These are phyloP conservation scores for Starmerella cellae DNA, from an alignment of 805 yeast species.

Conservation along the genomic window DNA sequence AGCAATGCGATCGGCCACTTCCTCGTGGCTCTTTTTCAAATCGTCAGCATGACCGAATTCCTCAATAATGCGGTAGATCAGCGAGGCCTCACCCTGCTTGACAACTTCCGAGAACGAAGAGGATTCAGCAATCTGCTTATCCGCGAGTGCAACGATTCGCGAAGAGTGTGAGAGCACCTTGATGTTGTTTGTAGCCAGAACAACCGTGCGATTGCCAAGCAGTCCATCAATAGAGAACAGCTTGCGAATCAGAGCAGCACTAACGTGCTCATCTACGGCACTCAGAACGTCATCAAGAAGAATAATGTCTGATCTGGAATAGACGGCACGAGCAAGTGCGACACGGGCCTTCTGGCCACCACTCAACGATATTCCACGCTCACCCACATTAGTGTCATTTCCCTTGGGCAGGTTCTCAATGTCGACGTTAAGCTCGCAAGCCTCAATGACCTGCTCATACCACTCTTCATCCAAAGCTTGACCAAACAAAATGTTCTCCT, in stretches of 20 bases:
- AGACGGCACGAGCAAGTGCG: constrained; percentile 89
- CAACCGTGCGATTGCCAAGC: constrained; percentile 51
- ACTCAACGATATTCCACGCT: constrained; percentile 87
- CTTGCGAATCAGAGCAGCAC: constrained; percentile 65
- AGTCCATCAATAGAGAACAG: constrained; percentile 65
- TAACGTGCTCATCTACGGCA: constrained; percentile 97
- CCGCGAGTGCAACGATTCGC: constrained; percentile 48
- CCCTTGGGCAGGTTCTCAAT: constrained; percentile 72
- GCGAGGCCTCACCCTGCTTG: constrained; percentile 17
- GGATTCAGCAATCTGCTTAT: constrained; percentile 32
- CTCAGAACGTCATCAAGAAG: constrained; percentile 83
- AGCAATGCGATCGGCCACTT: constrained; percentile 58
- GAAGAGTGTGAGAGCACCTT: constrained; percentile 64
- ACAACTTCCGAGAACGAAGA: constrained; percentile 49
- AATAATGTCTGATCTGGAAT: constrained; percentile 84
- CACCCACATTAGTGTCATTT: constrained; percentile 88
- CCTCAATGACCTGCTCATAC: constrained; percentile 65
- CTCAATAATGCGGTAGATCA: constrained; percentile 16
- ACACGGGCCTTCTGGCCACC: constrained; percentile 98
- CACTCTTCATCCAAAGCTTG: constrained; percentile 68
- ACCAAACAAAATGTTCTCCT: constrained; percentile 84
- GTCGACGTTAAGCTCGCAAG: constrained; percentile 78
- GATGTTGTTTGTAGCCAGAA: constrained; percentile 72
- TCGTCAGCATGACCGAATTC: constrained; percentile 56
- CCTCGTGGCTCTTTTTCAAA: constrained; percentile 54